Percentiles rank a stretch among this genome's conserved stretches.
phyloP scores from a whole-genome alignment of 305 asterid species.

The Fraxinus floribunda region DNA sequence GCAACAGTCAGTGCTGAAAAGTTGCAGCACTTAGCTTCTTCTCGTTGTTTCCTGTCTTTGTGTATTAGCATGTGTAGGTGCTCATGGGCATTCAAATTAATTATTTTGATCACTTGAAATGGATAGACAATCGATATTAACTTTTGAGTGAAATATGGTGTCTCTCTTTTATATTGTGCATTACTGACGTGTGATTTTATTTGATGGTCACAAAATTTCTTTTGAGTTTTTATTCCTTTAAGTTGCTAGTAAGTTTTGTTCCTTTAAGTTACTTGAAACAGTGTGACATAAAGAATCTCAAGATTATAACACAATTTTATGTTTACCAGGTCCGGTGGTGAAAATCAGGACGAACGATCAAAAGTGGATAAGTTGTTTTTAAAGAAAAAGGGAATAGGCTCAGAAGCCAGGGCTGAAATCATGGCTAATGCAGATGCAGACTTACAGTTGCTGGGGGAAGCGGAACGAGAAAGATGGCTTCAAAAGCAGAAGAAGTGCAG shows the following conservation, averaged over 20 bases:
- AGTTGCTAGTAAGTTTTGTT: neutral
- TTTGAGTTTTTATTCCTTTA: neutral
- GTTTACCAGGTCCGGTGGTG: constrained; percentile 49
- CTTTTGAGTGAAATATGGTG: neutral
- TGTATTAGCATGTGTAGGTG: neutral
- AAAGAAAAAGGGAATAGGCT: constrained; percentile 86
- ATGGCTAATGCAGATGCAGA: constrained; percentile 79
- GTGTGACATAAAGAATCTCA: neutral
- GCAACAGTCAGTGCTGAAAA: neutral
- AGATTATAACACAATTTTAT: constrained; percentile 15
- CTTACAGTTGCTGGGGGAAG: constrained; percentile 77
- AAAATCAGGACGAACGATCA: constrained; percentile 52
- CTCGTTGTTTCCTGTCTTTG: neutral
- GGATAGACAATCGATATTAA: neutral
- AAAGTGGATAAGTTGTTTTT: constrained; percentile 65
- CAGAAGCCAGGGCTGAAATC: constrained; percentile 82
- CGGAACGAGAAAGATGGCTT: constrained; percentile 74
- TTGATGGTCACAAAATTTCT: neutral
- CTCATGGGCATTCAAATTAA: neutral
- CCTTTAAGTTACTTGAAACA: neutral
- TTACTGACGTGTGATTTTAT: constrained; percentile 7
- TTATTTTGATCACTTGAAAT: neutral
- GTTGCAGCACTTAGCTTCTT: neutral
- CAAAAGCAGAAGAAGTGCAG: constrained; percentile 82
- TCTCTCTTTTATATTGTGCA: neutral